Base-by-base conservation (phyloP, 352 stramenopile genomes). In the Globisporangium viniferum region DNA sequence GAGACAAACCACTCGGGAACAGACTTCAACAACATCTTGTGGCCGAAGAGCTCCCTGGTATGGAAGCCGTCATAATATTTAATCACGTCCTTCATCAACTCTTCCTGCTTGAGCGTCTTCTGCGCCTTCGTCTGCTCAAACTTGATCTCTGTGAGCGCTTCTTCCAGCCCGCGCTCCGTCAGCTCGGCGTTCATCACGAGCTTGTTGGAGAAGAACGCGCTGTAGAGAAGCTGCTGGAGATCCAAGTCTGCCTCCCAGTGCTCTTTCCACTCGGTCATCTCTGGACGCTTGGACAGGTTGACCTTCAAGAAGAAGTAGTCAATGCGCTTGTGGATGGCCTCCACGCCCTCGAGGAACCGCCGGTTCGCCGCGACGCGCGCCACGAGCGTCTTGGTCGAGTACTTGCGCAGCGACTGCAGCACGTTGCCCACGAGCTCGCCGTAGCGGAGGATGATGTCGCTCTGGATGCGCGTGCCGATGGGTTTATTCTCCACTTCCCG, bases 381-480 rank as follows among this genome's bases (percentile, higher is more conserved):
- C 8, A 70, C 35, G 44, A 70, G 48, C 33, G 51, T 70, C 64
- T 64, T 64, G n/a, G 18, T 44, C 20, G 55, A 20, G 64, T 69
- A 51, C 22, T 49, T 56, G n/a, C 41, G 54, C 18, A 69, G 36
- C 4, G 20, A 35, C 12, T 35, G 39, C 3, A 69, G 35, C 18
- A 63, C 31, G 10, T 48, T 14, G 10, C 64, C 64, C 46, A 69
- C 64, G 41, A 62, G 41, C 39, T 62, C 64, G 29, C 64, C 64
- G 29, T 59, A 69, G 18, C 27, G 31, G 8, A 69, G 51, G 54
- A 69, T 69, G 18, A 69, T 3, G 14, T 64, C 55, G 44, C 55
- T 69, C 31, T 69, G 54, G 22, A 65, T 65, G 33, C 56, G 58
- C 10, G 57, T 63, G 12, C 57, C 64, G 9, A 64, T 56, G 12